Base-by-base conservation (phyloP, 345 rosid species). In the Garcia nutans region DNA sequence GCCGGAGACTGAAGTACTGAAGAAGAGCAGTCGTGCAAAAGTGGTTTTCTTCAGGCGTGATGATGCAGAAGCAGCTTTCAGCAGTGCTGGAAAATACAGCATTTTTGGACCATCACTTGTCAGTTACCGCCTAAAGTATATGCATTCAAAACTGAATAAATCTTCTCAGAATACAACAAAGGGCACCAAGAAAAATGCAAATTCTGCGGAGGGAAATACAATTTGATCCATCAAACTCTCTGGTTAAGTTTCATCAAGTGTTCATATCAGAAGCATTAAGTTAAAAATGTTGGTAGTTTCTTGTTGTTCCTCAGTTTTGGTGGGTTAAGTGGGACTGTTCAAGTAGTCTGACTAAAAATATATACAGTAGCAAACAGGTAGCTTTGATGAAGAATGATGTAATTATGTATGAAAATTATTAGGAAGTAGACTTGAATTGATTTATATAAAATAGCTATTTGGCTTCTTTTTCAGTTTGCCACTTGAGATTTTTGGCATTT, bases 41-140 rank as follows among this genome's bases (percentile, higher is more conserved):
- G 88, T 92, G 68, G 85, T 92, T 68, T 92, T 89, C 79, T 64
- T 65, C 72, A 88, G 70, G 64, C 73, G 86, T 0, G 85, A 74
- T 60, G 90, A 90, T 57, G 93, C 92, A 58, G 84, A 92, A 84
- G 59, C 81, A 0, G 93, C 97, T 61, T 88, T 88, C 81, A 86
- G 90, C 81, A 88, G 87, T 69, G 84, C 90, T 0, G 91, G 91
- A 44, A 90, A 88, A 79, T 84, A 87, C 78, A 80, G 85, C 78
- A 83, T 82, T 63, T 87, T 89, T 12, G 91, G 95, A 31, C 92
- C 92, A 26, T 85, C 90, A 22, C 91, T 88, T 74, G 84, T 20
- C 45, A 58, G 73, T 57, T 74, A 79, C 42, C 70, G 83, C 60
- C 94, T 85, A 71, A 82, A 82, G 76, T 79, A 79, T 26, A 70